Base-by-base conservation (phyloP, 495 filamentous ascomycete genomes). In the Saxophila tyrrhenica region DNA sequence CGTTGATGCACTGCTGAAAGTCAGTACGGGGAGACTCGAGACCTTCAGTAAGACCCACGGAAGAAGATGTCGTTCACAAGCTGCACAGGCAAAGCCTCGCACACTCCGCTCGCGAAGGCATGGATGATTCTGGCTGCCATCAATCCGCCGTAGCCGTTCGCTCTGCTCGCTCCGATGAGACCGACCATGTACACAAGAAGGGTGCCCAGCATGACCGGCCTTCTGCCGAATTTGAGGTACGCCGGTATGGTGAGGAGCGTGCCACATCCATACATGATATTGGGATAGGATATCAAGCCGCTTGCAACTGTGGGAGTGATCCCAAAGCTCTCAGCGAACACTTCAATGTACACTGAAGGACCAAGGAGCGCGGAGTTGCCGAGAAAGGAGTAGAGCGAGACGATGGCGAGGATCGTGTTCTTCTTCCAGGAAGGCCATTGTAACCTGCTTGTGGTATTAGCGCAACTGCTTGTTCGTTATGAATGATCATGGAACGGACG, bases 31-130 rank as follows among this genome's bases (percentile, higher is more conserved):
- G n/a, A 44, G 7, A n/a, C 5, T 8, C 41, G 16, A 21, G 7
- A 17, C 7, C 5, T 8, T 44, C 19, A 9, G 7, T 21, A 7
- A 17, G 5, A 47, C 54, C 3, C 51, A 57, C 54, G 29, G 64
- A 77, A 84, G 65, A 84, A 84, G 52, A 84, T 79, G 56, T 84
- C 80, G 55, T 84, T 84, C 7, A 82, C 79, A 3, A 84, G 60
- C 57, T 82, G 79, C 3, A 84, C 79, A 0, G 79, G 79, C 1
- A 82, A 62, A 19, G 79, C 78, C 54, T 82, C 80, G 63, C 79
- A 84, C 21, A 84, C 76, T 10, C 71, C 74, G 17, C 77, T 76
- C 3, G 77, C 77, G 38, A 84, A 77, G 39, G 68, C 67, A 57
- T 80, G 77, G 19, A 82, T 69, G 3, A 81, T 65, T 13, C 80